These are phyloP conservation scores for Claviceps paspali DNA, from an alignment of 2,329 filamentous ascomycete genomes.

Conservation along the genomic window DNA sequence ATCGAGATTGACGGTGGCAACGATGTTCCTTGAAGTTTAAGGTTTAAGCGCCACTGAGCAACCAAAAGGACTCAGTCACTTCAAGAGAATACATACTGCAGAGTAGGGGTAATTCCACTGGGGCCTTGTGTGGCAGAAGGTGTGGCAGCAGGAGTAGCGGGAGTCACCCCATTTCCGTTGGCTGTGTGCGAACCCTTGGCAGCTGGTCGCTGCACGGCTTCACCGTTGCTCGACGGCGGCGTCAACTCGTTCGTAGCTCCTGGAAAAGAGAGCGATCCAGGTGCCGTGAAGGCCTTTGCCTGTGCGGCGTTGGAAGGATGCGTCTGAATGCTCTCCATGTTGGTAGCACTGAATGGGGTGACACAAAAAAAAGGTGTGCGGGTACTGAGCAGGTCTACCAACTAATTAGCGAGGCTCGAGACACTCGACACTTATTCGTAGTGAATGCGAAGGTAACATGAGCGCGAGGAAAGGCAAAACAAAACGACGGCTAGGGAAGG, in stretches of 20 bases:
- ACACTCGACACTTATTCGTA: too few species aligned
- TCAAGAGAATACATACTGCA: slow-evolving; percentile 71
- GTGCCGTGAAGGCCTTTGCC: slow-evolving; percentile 89
- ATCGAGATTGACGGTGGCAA: slow-evolving; percentile 95
- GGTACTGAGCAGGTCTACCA: slow-evolving; percentile 19
- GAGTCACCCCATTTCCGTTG: slow-evolving; percentile 67
- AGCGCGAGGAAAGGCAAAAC: too few species aligned
- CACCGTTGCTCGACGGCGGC: slow-evolving; percentile 59
- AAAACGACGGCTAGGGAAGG: neutral
- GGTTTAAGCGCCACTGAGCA: slow-evolving; percentile 38
- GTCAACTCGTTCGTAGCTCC: slow-evolving; percentile 71
- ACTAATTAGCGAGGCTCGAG: slow-evolving; percentile 3
- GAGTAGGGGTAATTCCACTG: slow-evolving; percentile 78
- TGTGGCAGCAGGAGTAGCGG: slow-evolving; percentile 81
- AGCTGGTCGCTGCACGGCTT: slow-evolving; percentile 22
- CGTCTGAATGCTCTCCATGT: slow-evolving; percentile 83
- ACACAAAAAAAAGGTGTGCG: slow-evolving; percentile 6
- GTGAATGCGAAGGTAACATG: too few species aligned
- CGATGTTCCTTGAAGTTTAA: slow-evolving; percentile 68
- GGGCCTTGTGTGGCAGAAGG: slow-evolving; percentile 69
- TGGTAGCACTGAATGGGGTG: too few species aligned
- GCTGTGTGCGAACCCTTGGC: slow-evolving; percentile 39
- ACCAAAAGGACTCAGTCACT: slow-evolving; percentile 12
- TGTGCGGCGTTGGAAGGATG: slow-evolving; percentile 84
- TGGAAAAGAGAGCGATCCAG: slow-evolving; percentile 83